Evolutionary conservation across 164 flowering plant genomes (phyloP), one percentile per base, ranked within the genome.

Genomic region (Berberis vulgaris): DNA sequence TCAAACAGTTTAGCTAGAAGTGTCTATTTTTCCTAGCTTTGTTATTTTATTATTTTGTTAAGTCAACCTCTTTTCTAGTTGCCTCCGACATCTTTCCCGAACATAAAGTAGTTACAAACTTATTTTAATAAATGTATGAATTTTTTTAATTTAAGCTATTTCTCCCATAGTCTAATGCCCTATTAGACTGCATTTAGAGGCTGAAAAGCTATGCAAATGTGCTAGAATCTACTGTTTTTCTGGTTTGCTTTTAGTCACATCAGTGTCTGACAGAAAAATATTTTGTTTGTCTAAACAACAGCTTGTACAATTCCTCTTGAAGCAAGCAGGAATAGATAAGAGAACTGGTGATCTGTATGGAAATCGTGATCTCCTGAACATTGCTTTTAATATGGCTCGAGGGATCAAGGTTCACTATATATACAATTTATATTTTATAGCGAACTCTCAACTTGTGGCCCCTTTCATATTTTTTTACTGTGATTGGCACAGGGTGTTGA

Each of bases 311-410:
- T 94, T 94, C 77, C 85, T 94, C 43, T 75, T 91, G 64, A 94
- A 91, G 84, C 99, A 94, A 84, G 97, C 97, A 1, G 97, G 97
- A 38, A 83, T 82, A 44, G 99, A 94, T 73, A 91, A 85, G 71
- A 70, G 97, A 70, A 87, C 94, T 49, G 97, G 99, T 60, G 96
- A 94, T 81, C 82, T 94, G 41, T 94, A 76, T 74, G 96, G 99
- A 53, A 94, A 94, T 63, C 81, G 97, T 11, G 96, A 94, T 81
- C 78, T 94, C 54, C 69, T 91, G 60, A 94, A 87, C 74, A 87
- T 91, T 76, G 99, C 96, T 60, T 94, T 92, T 47, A 94, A 89
- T 72, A 94, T 94, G 96, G 99, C 99, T 72, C 97, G 96, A 69
- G 99, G 99, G 11, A 80, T 94, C 68, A 91, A 94, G 97, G 98